Evolutionary conservation across 176 grass and related monocot species (phyloP), one percentile per base, ranked within the genome.

Genomic region (Otatea glauca): DNA sequence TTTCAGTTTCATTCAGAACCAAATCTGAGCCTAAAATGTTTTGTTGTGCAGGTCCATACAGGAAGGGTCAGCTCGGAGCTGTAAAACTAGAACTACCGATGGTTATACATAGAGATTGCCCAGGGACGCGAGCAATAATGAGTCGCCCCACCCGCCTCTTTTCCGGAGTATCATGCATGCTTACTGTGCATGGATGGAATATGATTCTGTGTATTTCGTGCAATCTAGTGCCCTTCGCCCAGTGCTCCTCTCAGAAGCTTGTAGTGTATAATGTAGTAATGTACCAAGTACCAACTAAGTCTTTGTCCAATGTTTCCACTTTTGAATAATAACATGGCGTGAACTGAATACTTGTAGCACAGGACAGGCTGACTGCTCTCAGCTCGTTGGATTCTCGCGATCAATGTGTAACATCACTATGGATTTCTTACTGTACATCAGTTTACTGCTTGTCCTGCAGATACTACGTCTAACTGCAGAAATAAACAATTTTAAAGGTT

Each of bases 31-130:
- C 44, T 43, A 23, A 41, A 41, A 15, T 86, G 20, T 72, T 24
- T 27, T 47, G 8, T 43, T 86, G 66, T 73, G 72, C 70, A 78
- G 88, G 50, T 79, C 25, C 65, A 76, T 60, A 64, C 14, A 21
- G 27, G 55, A 72, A 83, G 48, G 68, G 47, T 44, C 41, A 20
- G 50, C 66, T 90, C 4, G 58, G 74, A 78, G 66, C 60, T 63
- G 60, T 63, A 27, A 63, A n/a, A 58, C 56, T 56, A 34, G 48
- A 86, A 27, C 43, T 68, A 32, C 12, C 68, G 84, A 90, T 74
- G 74, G 14, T 47, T 86, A 66, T 83, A 87, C 80, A 79, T 74
- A 73, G 73, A 66, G 56, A 82, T n/a, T 4, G 3, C 32, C 74
- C 61, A 60, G 34, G 80, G 35, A 74, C 18, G 25, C 14, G 42